A percentile compares a stretch with the other conserved stretches of the same genome.
Evolutionary conservation across 148 eudicot genomes (phyloP).

Genomic region (Persicaria tinctoria): DNA sequence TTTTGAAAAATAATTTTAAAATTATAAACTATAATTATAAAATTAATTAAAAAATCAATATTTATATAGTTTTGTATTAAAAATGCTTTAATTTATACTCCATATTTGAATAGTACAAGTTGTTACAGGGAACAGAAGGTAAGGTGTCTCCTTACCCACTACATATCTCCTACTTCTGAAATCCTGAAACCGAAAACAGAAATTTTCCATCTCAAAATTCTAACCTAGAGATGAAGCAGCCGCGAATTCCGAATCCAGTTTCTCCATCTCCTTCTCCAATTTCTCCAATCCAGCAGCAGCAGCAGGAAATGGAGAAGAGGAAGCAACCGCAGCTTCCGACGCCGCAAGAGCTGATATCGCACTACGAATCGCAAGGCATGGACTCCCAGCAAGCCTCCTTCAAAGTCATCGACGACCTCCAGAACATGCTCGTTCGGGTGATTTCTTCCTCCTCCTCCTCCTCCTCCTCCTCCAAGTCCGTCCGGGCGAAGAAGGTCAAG

Average conservation of each 20-base stretch:
- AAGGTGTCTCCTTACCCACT: too few relatives aligned
- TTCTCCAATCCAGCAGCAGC: not conserved
- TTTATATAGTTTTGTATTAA: too few relatives aligned
- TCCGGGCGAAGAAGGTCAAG: constrained; percentile 14
- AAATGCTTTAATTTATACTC: too few relatives aligned
- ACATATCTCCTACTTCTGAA: too few relatives aligned
- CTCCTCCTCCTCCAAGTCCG: not conserved
- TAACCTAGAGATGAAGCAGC: constrained; percentile 23
- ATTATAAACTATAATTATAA: too few relatives aligned
- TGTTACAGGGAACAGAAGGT: too few relatives aligned
- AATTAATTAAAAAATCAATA: too few relatives aligned
- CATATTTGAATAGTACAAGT: too few relatives aligned
- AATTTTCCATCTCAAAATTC: not conserved
- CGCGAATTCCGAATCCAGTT: constrained; percentile 10
- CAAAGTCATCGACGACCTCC: constrained; percentile 75
- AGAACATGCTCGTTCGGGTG: constrained; percentile 37
- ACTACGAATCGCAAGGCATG: constrained; percentile 70
- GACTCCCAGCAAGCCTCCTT: constrained; percentile 46
- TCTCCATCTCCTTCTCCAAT: constrained; percentile 3
- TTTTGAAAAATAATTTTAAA: too few relatives aligned
- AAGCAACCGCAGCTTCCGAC: constrained; percentile 28
- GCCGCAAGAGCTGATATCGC: constrained; percentile 49
- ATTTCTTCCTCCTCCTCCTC: constrained; percentile 16
- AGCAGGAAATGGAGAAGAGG: not conserved
- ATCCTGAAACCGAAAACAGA: too few relatives aligned